These are phyloP conservation scores for Colletotrichum chrysophilum DNA, from an alignment of 2,329 filamentous ascomycete species.

Conservation along the genomic window DNA sequence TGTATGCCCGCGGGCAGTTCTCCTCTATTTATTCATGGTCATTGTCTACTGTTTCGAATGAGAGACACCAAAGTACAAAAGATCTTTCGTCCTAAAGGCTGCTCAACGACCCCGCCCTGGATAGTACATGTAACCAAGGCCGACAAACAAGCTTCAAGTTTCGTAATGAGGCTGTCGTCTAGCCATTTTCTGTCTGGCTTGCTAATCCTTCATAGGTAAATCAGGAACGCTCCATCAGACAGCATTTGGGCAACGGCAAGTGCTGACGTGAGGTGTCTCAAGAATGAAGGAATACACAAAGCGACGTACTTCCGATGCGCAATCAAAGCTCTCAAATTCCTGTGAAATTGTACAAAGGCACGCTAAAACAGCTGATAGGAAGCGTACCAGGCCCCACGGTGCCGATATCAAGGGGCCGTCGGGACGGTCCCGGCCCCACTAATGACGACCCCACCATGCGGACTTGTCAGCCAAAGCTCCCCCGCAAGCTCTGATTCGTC, in stretches of 20 bases:
- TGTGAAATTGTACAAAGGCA: background rate
- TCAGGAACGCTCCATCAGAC: background rate
- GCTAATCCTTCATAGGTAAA: background rate
- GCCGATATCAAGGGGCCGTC: background rate
- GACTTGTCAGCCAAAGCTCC: background rate
- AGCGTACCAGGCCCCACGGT: background rate
- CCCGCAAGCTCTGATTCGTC: conserved; percentile 6
- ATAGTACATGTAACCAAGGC: background rate
- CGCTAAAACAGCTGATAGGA: background rate
- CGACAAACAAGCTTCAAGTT: background rate
- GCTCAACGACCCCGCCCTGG: background rate
- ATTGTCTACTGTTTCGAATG: background rate
- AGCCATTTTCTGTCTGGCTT: background rate
- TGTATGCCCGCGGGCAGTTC: background rate
- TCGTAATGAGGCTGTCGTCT: background rate
- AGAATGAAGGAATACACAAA: background rate
- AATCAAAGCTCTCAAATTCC: background rate
- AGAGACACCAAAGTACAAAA: background rate
- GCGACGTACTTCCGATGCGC: background rate
- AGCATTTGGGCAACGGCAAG: background rate
- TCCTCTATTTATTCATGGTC: background rate
- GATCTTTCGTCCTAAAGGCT: background rate
- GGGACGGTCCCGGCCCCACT: background rate
- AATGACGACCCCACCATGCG: background rate
- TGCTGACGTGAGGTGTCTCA: conserved; percentile 5